phyloP scores from a whole-genome alignment of 352 stramenopile genomes.

The Pythium dissimile region DNA sequence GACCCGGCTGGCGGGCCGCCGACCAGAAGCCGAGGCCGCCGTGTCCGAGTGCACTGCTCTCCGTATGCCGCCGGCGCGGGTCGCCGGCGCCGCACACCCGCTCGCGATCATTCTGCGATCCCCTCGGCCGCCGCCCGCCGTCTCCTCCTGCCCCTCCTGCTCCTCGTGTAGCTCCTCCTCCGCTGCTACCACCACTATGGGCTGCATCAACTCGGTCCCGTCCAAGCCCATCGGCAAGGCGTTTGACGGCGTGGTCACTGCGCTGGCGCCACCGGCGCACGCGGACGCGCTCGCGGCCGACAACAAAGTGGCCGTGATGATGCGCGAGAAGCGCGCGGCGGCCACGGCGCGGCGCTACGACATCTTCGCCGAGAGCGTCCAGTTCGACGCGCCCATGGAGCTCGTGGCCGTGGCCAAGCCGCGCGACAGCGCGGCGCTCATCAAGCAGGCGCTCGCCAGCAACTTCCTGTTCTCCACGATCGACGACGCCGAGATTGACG shows the following conservation, averaged over 20 bases:
- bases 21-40: neutral
- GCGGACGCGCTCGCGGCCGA: slow-evolving; percentile 19
- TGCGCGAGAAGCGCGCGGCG: slow-evolving; percentile 67
- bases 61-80: too few species aligned
- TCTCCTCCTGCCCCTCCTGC: too few species aligned
- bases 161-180: neutral
- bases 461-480: slow-evolving; percentile 81
- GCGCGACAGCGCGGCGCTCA: slow-evolving; percentile 57
- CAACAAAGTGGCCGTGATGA: slow-evolving; percentile 47
- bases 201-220: slow-evolving; percentile 61
- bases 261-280: slow-evolving; percentile 1
- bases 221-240: slow-evolving; percentile 37
- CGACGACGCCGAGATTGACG: slow-evolving; percentile 66
- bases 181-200: slow-evolving; percentile 30
- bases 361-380: slow-evolving; percentile 71
- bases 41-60: too few species aligned
- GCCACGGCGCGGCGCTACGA: slow-evolving; percentile 56
- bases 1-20: too few species aligned
- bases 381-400: slow-evolving; percentile 62
- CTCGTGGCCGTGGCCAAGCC: slow-evolving; percentile 66
- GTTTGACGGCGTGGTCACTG: slow-evolving; percentile 39
- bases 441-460: slow-evolving; percentile 70
- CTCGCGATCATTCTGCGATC: neutral
- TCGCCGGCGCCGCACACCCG: too few species aligned
- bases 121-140: too few species aligned